Evolutionary conservation across 768 basidiomycete genomes (phyloP), one percentile per base, ranked within the genome.

Genomic region (Lactifluus volemus): DNA sequence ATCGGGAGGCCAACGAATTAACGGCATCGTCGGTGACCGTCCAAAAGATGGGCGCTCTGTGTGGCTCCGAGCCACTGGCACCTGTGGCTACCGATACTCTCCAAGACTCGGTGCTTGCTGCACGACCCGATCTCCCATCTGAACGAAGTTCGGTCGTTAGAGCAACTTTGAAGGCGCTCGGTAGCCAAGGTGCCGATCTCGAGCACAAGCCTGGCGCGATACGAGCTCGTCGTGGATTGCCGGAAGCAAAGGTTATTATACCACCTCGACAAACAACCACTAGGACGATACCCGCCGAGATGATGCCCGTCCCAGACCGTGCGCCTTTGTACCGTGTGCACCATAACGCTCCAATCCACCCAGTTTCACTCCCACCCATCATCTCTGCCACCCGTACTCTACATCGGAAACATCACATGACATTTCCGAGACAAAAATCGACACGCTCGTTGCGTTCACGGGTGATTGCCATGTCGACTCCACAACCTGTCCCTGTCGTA

Each of bases 381-480:
- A 15, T 63, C 32, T 36, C 51, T n/a, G 30, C 53, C n/a, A 15
- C 56, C n/a, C 64, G n/a, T 14, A 55, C 64, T 25, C 21, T 65
- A 8, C 64, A 53, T 38, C 56, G 64, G 39, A 63, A 63, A 25
- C 55, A 65, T 17, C 64, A 58, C 17, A 58, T 63, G 64, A 54
- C 61, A 2, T 54, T 63, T 50, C 55, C 57, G 9, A 58, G 56
- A 14, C 55, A 55, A 49, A 63, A 63, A 50, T 65, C 64, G 1
- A 50, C 56, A 8, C 56, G 64, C 9, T 65, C 64, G 3, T 53
- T 63, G n/a, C 61, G 61, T 21, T 48, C 56, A 17, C 53, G 64
- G 49, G 44, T 44, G 11, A 56, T 56, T 30, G 29, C 36, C 2
- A 25, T 42, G 15, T 48, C 56, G 21, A 29, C 41, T 47, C 29